Evolutionary conservation across 306 rosid genomes (phyloP).

Genomic region (Herpetospermum pedunculosum): DNA sequence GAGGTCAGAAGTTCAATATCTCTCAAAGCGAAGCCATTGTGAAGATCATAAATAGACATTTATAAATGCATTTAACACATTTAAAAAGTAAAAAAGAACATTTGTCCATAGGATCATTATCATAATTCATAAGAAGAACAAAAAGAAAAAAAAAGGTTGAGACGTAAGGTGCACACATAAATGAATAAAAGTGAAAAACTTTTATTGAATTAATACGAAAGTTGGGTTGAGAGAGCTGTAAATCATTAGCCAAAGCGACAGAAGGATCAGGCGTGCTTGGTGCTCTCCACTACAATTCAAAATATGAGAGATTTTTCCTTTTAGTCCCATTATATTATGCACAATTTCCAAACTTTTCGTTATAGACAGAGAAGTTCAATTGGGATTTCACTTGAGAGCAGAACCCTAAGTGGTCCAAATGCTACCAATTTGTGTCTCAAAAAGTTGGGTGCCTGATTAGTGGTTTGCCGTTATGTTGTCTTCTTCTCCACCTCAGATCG

Average conservation of each 20-base stretch:
- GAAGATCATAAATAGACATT: not conserved
- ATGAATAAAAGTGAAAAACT: not conserved
- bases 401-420: not conserved
- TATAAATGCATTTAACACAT: not conserved
- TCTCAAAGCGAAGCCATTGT: no score
- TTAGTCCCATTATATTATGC: not conserved
- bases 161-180: not conserved
- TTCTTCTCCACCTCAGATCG: not conserved
- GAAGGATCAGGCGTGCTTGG: constrained; percentile 9
- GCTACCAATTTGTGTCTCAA: not conserved
- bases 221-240: constrained; percentile 5
- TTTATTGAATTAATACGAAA: not conserved
- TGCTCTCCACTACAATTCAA: constrained; percentile 3
- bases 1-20: no score
- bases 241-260: constrained; percentile 7
- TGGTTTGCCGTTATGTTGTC: not conserved
- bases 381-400: not conserved
- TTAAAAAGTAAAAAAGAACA: not conserved
- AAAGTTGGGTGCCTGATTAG: not conserved
- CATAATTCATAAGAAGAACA: not conserved
- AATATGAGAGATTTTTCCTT: not conserved
- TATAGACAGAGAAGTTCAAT: not conserved
- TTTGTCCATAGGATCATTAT: not conserved
- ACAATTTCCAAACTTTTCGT: constrained; percentile 1
- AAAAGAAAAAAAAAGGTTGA: not conserved